Evolutionary conservation across 306 rosid species (phyloP).

Genomic region (Luffa acutangula): DNA sequence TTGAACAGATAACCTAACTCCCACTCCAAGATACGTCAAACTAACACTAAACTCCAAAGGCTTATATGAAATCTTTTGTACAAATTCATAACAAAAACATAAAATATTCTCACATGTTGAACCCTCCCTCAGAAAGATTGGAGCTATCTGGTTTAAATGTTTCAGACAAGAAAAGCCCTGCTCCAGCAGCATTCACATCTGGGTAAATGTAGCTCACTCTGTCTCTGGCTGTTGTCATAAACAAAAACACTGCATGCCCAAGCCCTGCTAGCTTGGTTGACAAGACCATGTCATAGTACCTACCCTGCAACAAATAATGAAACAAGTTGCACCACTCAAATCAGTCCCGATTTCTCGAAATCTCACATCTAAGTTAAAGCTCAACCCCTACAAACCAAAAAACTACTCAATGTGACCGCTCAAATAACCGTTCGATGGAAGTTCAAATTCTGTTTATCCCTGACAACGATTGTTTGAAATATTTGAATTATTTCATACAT

Average conservation of each 20-base stretch:
- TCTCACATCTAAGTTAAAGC: background rate
- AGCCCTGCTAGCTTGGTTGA: constrained; percentile 81
- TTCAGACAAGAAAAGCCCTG: constrained; percentile 66
- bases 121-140: constrained; percentile 89
- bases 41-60: background rate
- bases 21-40: background rate
- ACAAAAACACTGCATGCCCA: constrained; percentile 77
- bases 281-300: constrained; percentile 93
- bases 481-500: background rate
- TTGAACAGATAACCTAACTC: background rate
- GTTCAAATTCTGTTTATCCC: background rate
- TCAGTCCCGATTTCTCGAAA: background rate
- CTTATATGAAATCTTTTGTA: background rate
- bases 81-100: background rate
- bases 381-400: background rate
- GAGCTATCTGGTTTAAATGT: constrained; percentile 45
- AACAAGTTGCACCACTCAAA: constrained; percentile 1
- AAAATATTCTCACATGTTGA: constrained; percentile 46
- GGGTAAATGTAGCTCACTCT: constrained; percentile 82
- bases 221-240: constrained; percentile 79
- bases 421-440: background rate
- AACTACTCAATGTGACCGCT: background rate
- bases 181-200: constrained; percentile 89
- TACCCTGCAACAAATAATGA: constrained; percentile 31
- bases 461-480: background rate